phyloP scores from a whole-genome alignment of 345 rosid species.

The Citrus cavaleriei region DNA sequence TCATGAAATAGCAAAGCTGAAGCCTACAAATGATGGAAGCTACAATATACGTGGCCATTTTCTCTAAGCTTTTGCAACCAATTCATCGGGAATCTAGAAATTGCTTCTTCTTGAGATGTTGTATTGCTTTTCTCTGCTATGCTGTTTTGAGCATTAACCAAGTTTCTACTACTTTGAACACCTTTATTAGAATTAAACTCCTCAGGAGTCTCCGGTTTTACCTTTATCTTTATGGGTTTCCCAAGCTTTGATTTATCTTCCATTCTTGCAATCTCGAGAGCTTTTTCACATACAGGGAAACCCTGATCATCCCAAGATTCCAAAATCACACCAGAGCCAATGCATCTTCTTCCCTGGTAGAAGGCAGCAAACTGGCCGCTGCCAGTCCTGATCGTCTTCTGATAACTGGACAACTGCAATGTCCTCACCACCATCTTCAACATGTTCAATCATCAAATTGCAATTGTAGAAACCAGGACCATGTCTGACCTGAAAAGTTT shows the following conservation, averaged over 20 bases:
- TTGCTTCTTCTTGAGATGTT: not conserved
- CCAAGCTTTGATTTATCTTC: slow-evolving; percentile 83
- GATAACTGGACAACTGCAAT: slow-evolving; percentile 59
- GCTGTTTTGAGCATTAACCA: not conserved
- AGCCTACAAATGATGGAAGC: too few species aligned
- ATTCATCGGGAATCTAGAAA: not conserved
- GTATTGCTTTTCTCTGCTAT: not conserved
- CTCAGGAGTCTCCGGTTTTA: slow-evolving; percentile 30
- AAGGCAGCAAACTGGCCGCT: slow-evolving; percentile 90
- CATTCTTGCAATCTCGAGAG: slow-evolving; percentile 70
- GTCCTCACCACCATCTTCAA: slow-evolving; percentile 37
- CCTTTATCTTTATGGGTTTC: slow-evolving; percentile 82
- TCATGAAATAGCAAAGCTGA: too few species aligned
- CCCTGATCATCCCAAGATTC: slow-evolving; percentile 86
- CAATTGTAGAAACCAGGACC: slow-evolving; percentile 83
- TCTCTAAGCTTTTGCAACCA: slow-evolving; percentile 15
- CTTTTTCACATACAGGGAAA: slow-evolving; percentile 77
- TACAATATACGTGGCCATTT: not conserved
- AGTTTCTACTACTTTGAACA: not conserved
- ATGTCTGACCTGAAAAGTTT: slow-evolving; percentile 68
- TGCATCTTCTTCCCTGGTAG: slow-evolving; percentile 62
- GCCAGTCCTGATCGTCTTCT: slow-evolving; percentile 94
- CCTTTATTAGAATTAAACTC: slow-evolving; percentile 3
- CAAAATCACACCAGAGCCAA: slow-evolving; percentile 83
- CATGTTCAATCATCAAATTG: slow-evolving; percentile 40